Percentiles rank a stretch among this genome's conserved stretches.
Evolutionary conservation across 257 asterid genomes (phyloP).

Genomic region (Solanum infundibuliforme): DNA sequence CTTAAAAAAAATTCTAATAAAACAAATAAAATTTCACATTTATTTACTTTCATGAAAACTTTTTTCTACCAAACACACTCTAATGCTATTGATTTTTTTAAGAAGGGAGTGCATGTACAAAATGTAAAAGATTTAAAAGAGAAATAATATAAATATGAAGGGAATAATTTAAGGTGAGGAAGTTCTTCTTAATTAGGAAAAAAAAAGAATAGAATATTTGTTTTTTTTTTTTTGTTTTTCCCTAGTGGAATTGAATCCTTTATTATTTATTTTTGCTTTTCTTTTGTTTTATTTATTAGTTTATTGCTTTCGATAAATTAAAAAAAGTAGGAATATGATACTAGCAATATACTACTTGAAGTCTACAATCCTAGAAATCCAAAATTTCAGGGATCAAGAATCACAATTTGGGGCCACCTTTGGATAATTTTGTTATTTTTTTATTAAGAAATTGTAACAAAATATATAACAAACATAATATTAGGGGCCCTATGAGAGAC

Average conservation of each 20-base stretch:
- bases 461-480: neutral
- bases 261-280: neutral
- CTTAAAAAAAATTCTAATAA: no score
- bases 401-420: conserved; percentile 1
- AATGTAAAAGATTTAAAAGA: neutral
- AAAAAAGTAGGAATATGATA: neutral
- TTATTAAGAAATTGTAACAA: neutral
- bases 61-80: neutral
- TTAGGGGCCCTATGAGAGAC: neutral
- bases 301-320: neutral
- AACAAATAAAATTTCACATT: neutral
- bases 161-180: neutral
- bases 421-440: neutral
- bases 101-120: neutral
- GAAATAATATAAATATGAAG: neutral
- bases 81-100: neutral
- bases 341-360: neutral
- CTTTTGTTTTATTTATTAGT: neutral
- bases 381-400: conserved; percentile 7
- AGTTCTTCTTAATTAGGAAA: neutral
- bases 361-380: neutral
- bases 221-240: neutral
- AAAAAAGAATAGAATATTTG: neutral
- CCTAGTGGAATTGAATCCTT: neutral
- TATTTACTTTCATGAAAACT: neutral